Evolutionary conservation across 2,329 filamentous ascomycete genomes (phyloP), one percentile per base, ranked within the genome.

Genomic region (Clarireedia hainanense): DNA sequence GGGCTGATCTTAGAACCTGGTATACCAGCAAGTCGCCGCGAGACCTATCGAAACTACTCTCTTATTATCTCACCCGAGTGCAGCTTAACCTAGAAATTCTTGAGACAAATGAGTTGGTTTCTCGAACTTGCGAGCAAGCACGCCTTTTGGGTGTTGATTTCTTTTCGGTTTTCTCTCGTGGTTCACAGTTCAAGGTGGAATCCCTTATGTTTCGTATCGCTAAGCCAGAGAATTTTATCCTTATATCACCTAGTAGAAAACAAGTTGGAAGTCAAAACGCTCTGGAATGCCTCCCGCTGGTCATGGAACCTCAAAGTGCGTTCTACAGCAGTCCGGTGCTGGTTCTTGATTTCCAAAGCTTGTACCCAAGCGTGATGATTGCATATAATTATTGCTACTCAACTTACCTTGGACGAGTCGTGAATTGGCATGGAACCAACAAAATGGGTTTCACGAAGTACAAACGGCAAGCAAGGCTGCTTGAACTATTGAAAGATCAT

Each of bases 351-450:
- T 99, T 99, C 61, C 92, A 97, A 67, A 95, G 90, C 58, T 74
- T 99, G 48, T 99, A 99, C 63, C 94, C 94, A 0, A 96, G 91
- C 70, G 86, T 97, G 58, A 96, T 99, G 91, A 97, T 99, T 67
- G 94, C 94, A 0, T 97, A 99, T 75, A 99, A 99, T 67, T 94
- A 96, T 68, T 99, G 94, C 73, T 99, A 99, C 68, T 97, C 94
- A 0, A 99, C 94, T 0, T 99, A 91, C 64, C 77, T 97, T 0
- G 94, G 94, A 0, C 83, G 94, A 30, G 84, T 96, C 40, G 81
- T 84, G 27, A 83, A 84, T 63, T 96, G 92, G 92, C 83, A 90
- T n/a, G 91, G 91, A 2, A 84, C 81, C 30, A 91, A 90, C 74
- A 96, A 97, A 72, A 90, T 99, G 86, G 94, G 94, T 0, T 96